phyloP scores from a whole-genome alignment of 2,329 filamentous ascomycete genomes.

The Ascochyta viciae-villosae region DNA sequence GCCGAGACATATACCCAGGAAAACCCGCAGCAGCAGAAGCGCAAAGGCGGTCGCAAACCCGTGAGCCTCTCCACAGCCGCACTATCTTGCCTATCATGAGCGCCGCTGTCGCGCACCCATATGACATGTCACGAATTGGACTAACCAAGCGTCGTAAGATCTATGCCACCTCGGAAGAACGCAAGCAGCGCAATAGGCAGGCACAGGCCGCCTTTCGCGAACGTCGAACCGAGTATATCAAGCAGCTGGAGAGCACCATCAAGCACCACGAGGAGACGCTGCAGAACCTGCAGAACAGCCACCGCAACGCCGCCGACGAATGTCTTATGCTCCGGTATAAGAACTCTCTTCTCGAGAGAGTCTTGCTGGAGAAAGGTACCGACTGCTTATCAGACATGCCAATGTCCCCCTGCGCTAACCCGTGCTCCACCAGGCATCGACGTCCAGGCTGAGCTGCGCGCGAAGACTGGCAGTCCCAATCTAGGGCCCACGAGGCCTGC shows the following conservation, averaged over 20 bases:
- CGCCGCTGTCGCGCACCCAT: constrained; percentile 29
- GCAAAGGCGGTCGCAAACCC: constrained; percentile 96
- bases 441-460: constrained; percentile 91
- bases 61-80: constrained; percentile 63
- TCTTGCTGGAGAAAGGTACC: constrained; percentile 92
- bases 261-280: constrained; percentile 95
- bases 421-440: constrained; percentile 74
- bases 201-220: constrained; percentile 97
- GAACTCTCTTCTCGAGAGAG: constrained; percentile 93
- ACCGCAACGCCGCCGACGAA: constrained; percentile 93
- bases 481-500: constrained; percentile 67
- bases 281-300: constrained; percentile 89
- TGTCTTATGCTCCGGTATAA: constrained; percentile 98
- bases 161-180: constrained; percentile 97
- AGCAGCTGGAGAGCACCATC: constrained; percentile 96
- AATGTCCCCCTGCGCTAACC: constrained; percentile 26
- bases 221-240: constrained; percentile 97
- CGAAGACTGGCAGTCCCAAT: constrained; percentile 88
- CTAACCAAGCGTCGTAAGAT: constrained; percentile 69
- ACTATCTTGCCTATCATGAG: constrained; percentile 31
- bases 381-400: constrained; percentile 8
- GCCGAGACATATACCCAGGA: constrained; percentile 51
- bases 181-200: constrained; percentile 96
- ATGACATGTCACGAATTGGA: constrained; percentile 44
- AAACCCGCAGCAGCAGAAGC: constrained; percentile 72